phyloP scores from a whole-genome alignment of 2,329 filamentous ascomycete genomes.

The Penicillium sp. region DNA sequence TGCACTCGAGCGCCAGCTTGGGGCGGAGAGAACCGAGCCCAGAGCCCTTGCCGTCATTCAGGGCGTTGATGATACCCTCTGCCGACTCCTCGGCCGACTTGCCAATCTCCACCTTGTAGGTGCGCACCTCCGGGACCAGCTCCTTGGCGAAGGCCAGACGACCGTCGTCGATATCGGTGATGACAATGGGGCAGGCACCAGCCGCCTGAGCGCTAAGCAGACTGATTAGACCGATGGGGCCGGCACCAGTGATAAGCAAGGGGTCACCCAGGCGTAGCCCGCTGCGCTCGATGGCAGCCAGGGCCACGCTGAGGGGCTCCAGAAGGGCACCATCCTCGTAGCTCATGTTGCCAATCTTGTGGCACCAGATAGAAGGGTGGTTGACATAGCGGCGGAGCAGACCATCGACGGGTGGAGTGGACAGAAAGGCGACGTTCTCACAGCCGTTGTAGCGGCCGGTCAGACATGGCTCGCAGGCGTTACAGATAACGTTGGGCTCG shows the following conservation, averaged over 20 bases:
- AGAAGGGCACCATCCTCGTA: slow-evolving; percentile 88
- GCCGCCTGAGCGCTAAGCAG: slow-evolving; percentile 79
- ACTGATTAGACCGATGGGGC: slow-evolving; percentile 87
- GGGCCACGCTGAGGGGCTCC: slow-evolving; percentile 82
- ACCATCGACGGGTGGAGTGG: slow-evolving; percentile 82
- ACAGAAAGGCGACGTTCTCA: slow-evolving; percentile 77
- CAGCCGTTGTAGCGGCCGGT: slow-evolving; percentile 95
- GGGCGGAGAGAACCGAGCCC: slow-evolving; percentile 64
- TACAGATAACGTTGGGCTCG: slow-evolving; percentile 91
- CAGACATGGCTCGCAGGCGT: slow-evolving; percentile 82
- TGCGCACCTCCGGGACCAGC: slow-evolving; percentile 72
- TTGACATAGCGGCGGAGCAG: slow-evolving; percentile 89
- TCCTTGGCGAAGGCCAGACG: slow-evolving; percentile 79
- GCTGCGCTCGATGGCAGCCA: slow-evolving; percentile 82
- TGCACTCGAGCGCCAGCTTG: slow-evolving; percentile 81
- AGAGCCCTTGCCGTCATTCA: slow-evolving; percentile 50
- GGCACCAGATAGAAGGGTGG: slow-evolving; percentile 90
- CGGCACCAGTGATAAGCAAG: slow-evolving; percentile 84
- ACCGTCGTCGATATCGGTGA: slow-evolving; percentile 90
- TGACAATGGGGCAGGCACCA: slow-evolving; percentile 83
- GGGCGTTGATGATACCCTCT: slow-evolving; percentile 61
- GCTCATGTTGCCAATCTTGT: slow-evolving; percentile 89
- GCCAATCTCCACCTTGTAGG: slow-evolving; percentile 53
- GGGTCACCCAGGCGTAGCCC: slow-evolving; percentile 78
- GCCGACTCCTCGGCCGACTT: slow-evolving; percentile 64